Conservation (phyloP, 352 stramenopile species). For the Phytopythium cucurbitacearum region DNA sequence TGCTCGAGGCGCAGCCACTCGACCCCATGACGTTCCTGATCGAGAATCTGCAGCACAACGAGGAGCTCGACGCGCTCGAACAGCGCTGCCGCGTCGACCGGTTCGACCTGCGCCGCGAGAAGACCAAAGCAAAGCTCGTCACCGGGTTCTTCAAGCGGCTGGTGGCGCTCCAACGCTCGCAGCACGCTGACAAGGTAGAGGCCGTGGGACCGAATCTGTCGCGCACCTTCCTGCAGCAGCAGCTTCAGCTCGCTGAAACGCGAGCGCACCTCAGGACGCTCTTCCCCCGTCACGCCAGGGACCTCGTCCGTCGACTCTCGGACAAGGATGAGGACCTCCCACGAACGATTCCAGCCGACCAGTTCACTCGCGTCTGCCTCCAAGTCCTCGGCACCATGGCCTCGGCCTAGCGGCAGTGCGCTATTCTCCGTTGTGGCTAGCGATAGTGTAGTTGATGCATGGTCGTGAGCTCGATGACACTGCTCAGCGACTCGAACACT, state of each 20-base stretch:
- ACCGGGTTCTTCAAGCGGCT: constrained; percentile 47
- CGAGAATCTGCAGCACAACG: constrained; percentile 42
- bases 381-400: constrained; percentile 30
- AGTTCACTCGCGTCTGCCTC: constrained; percentile 38
- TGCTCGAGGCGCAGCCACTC: constrained; percentile 61
- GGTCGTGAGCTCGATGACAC: too few species aligned
- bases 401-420: constrained; percentile 10
- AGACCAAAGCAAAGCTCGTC: constrained; percentile 54
- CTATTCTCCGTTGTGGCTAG: too few species aligned
- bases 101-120: constrained; percentile 60
- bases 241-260: constrained; percentile 48
- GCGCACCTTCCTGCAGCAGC: constrained; percentile 34
- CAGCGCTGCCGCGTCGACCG: constrained; percentile 29
- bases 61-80: constrained; percentile 49
- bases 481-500: too few species aligned
- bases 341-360: constrained; percentile 15
- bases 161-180: constrained; percentile 42
- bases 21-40: constrained; percentile 70
- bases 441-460: too few species aligned
- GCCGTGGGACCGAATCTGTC: constrained; percentile 23
- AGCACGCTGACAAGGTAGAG: constrained; percentile 30
- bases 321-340: constrained; percentile 31
- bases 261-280: constrained; percentile 30
- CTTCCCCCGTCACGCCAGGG: constrained; percentile 58
- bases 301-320: constrained; percentile 45